Percentiles rank a stretch among this genome's conserved stretches.
Evolutionary conservation across 2,329 filamentous ascomycete species (phyloP).

Genomic region (Hypoxylon sp.): DNA sequence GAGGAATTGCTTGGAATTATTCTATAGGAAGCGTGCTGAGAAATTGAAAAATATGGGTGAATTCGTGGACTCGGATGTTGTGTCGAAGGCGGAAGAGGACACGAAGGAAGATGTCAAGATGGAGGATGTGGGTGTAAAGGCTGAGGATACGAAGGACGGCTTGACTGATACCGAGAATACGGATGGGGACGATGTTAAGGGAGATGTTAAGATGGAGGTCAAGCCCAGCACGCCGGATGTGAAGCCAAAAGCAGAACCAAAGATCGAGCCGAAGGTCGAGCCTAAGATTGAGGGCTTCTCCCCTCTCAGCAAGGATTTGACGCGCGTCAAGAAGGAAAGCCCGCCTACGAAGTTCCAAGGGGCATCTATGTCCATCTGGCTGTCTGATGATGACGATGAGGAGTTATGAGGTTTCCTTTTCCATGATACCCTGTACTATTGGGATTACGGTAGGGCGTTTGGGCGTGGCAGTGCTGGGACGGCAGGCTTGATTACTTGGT

Average conservation of each 20-base stretch:
- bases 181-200: slow-evolving; percentile 21
- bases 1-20: slow-evolving; percentile 81
- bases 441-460: background rate
- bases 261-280: slow-evolving; percentile 39
- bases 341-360: slow-evolving; percentile 24
- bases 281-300: slow-evolving; percentile 20
- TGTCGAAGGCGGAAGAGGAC: slow-evolving; percentile 23
- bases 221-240: slow-evolving; percentile 16
- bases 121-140: slow-evolving; percentile 18
- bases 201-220: slow-evolving; percentile 21
- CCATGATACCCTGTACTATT: slow-evolving; percentile 15
- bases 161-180: slow-evolving; percentile 13
- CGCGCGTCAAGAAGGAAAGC: slow-evolving; percentile 29
- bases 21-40: slow-evolving; percentile 78
- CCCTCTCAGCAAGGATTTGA: background rate
- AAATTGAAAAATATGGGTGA: slow-evolving; percentile 56
- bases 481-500: background rate
- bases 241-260: slow-evolving; percentile 35
- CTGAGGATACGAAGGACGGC: slow-evolving; percentile 13
- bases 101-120: slow-evolving; percentile 23
- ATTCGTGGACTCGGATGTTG: slow-evolving; percentile 34
- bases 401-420: slow-evolving; percentile 46
- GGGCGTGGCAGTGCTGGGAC: background rate
- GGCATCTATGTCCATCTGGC: slow-evolving; percentile 44
- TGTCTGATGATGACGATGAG: slow-evolving; percentile 50